Evolutionary conservation across 768 basidiomycete species (phyloP).

Genomic region (Crepidotus variabilis): DNA sequence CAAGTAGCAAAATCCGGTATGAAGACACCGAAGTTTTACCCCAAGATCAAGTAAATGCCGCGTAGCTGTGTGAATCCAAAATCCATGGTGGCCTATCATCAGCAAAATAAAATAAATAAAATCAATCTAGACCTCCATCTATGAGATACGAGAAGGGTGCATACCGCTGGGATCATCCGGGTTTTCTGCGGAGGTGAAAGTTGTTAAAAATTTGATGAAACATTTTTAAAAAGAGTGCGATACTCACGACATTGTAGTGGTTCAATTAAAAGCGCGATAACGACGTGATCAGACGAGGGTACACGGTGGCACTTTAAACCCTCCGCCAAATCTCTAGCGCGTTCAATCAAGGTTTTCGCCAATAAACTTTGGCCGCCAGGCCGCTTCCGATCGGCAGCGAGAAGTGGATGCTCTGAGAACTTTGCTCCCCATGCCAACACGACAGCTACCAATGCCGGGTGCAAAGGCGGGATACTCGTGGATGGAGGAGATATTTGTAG

Average conservation of each 20-base stretch:
- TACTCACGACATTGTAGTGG: slow-evolving; percentile 83
- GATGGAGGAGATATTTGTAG: slow-evolving; percentile 30
- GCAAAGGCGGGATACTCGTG: slow-evolving; percentile 42
- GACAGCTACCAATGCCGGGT: slow-evolving; percentile 78
- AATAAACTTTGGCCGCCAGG: slow-evolving; percentile 71
- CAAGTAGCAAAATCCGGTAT: background rate
- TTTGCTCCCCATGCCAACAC: slow-evolving; percentile 91
- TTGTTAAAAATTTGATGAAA: background rate
- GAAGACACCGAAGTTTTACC: slow-evolving; percentile 35
- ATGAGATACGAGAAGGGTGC: slow-evolving; percentile 8
- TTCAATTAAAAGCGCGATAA: slow-evolving; percentile 79
- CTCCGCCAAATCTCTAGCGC: slow-evolving; percentile 85
- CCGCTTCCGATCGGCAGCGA: slow-evolving; percentile 72
- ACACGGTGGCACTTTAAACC: slow-evolving; percentile 82
- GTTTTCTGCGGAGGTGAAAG: slow-evolving; percentile 46
- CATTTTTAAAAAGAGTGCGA: background rate
- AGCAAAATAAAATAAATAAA: slow-evolving; percentile 18
- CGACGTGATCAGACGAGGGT: slow-evolving; percentile 75
- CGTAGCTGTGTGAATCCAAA: slow-evolving; percentile 78
- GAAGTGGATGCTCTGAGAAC: slow-evolving; percentile 87
- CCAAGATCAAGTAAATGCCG: slow-evolving; percentile 76
- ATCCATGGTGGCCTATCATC: slow-evolving; percentile 71
- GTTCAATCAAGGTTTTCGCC: slow-evolving; percentile 72
- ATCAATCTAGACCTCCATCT: slow-evolving; percentile 1
- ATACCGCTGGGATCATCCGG: slow-evolving; percentile 69